A percentile compares a stretch with the other conserved stretches of the same genome.
phyloP scores from a whole-genome alignment of 192 early-diverging fungal species.

The Thoreauomyces humboldtii region DNA sequence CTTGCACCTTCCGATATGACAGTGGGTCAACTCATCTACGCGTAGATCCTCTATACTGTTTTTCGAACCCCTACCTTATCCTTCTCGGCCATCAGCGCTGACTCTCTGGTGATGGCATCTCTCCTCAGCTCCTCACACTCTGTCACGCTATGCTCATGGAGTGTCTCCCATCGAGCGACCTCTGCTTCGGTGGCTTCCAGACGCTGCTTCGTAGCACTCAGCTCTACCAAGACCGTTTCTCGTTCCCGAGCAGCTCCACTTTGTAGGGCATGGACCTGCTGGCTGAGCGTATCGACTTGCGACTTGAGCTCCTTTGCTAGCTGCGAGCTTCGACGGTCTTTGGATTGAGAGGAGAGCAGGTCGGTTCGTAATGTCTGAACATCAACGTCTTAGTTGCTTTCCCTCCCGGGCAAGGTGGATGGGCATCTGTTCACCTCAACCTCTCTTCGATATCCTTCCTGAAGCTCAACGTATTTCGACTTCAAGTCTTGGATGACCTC shows the following conservation, averaged over 20 bases:
- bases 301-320: neutral
- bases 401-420: too few relatives aligned
- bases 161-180: slow-evolving; percentile 1
- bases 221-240: neutral
- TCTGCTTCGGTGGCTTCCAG: neutral
- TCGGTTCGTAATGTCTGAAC: neutral
- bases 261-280: neutral
- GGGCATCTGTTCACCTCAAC: too few relatives aligned
- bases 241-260: neutral
- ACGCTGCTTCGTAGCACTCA: neutral
- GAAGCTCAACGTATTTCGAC: slow-evolving; percentile 51
- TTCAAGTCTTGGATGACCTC: slow-evolving; percentile 47
- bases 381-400: too few relatives aligned
- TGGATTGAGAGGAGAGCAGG: neutral
- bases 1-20: neutral
- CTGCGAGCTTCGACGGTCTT: too few relatives aligned
- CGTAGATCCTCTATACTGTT: too few relatives aligned
- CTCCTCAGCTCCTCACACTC: neutral
- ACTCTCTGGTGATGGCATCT: neutral
- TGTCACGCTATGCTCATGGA: neutral
- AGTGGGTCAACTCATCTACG: too few relatives aligned
- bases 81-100: neutral
- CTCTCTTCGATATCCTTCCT: slow-evolving; percentile 47
- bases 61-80: neutral
- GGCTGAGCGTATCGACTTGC: neutral